Conservation (phyloP, 768 basidiomycete species). For the Leccinum arenicola region DNA sequence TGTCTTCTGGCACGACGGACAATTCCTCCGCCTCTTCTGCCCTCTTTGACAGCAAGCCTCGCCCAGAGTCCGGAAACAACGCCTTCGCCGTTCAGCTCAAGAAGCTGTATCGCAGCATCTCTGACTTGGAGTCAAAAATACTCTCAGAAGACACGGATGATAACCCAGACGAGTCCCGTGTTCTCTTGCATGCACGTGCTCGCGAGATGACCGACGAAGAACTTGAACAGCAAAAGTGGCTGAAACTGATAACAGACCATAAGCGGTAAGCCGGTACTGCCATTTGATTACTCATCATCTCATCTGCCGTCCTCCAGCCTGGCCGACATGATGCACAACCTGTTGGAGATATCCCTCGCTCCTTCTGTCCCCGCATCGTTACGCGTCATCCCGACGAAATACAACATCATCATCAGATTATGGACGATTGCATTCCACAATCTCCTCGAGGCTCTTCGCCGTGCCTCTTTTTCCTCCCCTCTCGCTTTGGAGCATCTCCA, state of each 20-base stretch:
- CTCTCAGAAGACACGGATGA: constrained; percentile 60
- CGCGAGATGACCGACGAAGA: constrained; percentile 48
- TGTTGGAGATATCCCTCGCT: constrained; percentile 81
- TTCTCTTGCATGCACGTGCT: constrained; percentile 34
- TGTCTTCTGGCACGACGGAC: constrained; percentile 72
- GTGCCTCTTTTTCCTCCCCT: constrained; percentile 66
- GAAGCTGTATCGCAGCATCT: constrained; percentile 79
- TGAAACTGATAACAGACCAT: constrained; percentile 70
- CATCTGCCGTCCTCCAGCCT: constrained; percentile 48
- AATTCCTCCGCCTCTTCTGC: constrained; percentile 71
- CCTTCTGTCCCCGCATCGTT: constrained; percentile 86
- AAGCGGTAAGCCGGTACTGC: constrained; percentile 61
- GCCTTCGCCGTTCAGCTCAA: constrained; percentile 76
- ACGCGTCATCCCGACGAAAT: constrained; percentile 86
- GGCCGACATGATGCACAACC: constrained; percentile 85
- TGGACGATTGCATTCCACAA: constrained; percentile 93
- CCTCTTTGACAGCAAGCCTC: constrained; percentile 55
- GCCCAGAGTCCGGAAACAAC: constrained; percentile 58
- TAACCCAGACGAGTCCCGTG: constrained; percentile 39
- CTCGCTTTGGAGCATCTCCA: constrained; percentile 85
- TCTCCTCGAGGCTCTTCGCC: constrained; percentile 85
- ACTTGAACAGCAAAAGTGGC: constrained; percentile 73
- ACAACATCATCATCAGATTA: constrained; percentile 91
- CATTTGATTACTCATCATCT: neutral
- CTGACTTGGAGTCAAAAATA: constrained; percentile 73